Percentiles rank a stretch among this genome's conserved stretches.
Conservation (phyloP, 73 alveolate genomes). For the Paramecium pentaurelia region DNA sequence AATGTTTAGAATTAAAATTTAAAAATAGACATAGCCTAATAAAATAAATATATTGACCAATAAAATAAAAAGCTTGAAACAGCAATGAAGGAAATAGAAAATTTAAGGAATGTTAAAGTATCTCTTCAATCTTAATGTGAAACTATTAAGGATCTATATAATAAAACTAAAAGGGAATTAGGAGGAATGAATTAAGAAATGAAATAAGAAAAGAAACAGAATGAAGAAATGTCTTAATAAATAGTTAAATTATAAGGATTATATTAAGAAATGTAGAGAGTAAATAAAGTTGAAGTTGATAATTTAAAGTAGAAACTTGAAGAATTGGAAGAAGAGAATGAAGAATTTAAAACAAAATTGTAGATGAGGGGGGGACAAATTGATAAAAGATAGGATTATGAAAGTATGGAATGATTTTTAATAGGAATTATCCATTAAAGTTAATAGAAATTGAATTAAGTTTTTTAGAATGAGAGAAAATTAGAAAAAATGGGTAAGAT, state of each 20-base stretch:
- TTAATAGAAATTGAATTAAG: background rate
- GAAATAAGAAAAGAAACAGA: background rate
- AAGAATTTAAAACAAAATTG: background rate
- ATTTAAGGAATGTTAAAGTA: background rate
- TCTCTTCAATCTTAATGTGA: slow-evolving; percentile 6
- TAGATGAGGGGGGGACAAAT: background rate
- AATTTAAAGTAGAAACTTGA: background rate
- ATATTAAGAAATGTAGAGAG: background rate
- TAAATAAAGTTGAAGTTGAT: background rate
- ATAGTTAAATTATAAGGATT: background rate
- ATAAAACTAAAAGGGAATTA: slow-evolving; percentile 23
- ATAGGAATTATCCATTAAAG: background rate
- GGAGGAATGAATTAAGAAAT: background rate
- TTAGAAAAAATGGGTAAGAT: slow-evolving; percentile 49
- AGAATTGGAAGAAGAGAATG: slow-evolving; percentile 7
- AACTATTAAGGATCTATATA: slow-evolving; percentile 18
- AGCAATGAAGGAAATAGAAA: slow-evolving; percentile 26
- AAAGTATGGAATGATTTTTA: background rate
- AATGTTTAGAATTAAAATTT: slow-evolving; percentile 27
- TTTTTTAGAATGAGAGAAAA: slow-evolving; percentile 37
- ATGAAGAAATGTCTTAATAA: background rate
- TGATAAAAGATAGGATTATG: background rate
- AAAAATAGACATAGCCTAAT: slow-evolving; percentile 1
- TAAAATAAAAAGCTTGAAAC: slow-evolving; percentile 15
- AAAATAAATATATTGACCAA: background rate